Base-by-base conservation (phyloP, 768 basidiomycete genomes). In the Rhodotorula graminis region DNA sequence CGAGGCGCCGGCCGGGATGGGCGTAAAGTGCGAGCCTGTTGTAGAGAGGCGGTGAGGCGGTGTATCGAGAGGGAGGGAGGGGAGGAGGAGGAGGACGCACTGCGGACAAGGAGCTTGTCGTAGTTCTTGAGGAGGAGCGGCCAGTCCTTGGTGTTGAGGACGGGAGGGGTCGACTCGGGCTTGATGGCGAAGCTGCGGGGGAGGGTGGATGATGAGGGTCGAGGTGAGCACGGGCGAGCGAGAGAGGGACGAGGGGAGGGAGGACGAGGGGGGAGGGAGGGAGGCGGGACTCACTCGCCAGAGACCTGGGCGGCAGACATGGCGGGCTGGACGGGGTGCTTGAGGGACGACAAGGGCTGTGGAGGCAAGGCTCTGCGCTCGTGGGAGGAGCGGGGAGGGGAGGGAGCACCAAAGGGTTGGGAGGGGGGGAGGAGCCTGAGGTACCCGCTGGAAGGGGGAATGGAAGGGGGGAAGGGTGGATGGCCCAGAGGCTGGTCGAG, bases 111-210 rank as follows among this genome's bases (percentile, higher is more conserved):
- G 57, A 75, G 75, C 81, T 96, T 95, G 86, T 97, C 95, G 82
- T 98, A 99, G 82, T 99, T 97, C 87, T 97, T 99, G 70, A 99
- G 86, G 10, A 99, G 87, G 16, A 99, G 85, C 49, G 96, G 96
- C 96, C 96, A 99, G 83, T 97, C 86, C 0, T 93, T 95, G 29
- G 96, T 98, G 80, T 98, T 92, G 44, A 95, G 86, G 77, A 86
- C 86, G 16, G 92, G 93, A 12, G 88, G 82, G 15, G 83, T 82
- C 52, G 84, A 82, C 57, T 73, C 68, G 7, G 92, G 87, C 81
- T 92, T 90, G 82, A 95, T 92, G 62, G 71, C 49, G 74, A 67
- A 76, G 46, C 74, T 65, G 61, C 42, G 23, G 15, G 40, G 1
- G 40, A 50, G 18, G 31, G n/a, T n/a, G n/a, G n/a, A n/a, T n/a